A percentile compares a stretch with the other conserved stretches of the same genome.
These are phyloP conservation scores for Oryza brachyantha DNA, from an alignment of 176 grass and related monocot species.

Conservation along the genomic window DNA sequence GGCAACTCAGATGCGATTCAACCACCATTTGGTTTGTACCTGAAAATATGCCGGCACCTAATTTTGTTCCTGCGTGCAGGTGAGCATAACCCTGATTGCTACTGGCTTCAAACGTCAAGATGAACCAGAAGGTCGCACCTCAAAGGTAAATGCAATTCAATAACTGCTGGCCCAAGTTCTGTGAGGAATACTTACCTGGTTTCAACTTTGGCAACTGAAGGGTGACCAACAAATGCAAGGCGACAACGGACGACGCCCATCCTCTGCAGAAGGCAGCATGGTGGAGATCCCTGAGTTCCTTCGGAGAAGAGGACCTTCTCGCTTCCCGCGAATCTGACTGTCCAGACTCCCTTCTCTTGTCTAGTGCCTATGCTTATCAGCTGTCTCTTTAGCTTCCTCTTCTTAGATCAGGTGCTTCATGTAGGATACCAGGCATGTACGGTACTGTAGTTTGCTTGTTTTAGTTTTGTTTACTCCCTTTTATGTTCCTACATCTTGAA, in stretches of 20 bases:
- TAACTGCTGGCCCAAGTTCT: background rate
- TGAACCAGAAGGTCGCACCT: slow-evolving; percentile 51
- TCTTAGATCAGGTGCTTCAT: slow-evolving; percentile 29
- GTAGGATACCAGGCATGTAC: slow-evolving; percentile 30
- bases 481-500: background rate
- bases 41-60: slow-evolving; percentile 5
- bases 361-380: slow-evolving; percentile 30
- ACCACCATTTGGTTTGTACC: background rate
- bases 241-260: slow-evolving; percentile 38
- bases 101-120: slow-evolving; percentile 90
- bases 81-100: slow-evolving; percentile 90
- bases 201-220: slow-evolving; percentile 41
- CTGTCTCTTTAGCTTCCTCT: background rate
- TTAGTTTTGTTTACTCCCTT: slow-evolving; percentile 14
- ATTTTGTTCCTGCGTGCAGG: slow-evolving; percentile 32
- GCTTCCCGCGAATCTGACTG: slow-evolving; percentile 55
- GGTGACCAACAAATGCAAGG: slow-evolving; percentile 49
- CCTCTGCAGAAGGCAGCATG: slow-evolving; percentile 48
- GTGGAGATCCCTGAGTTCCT: slow-evolving; percentile 89
- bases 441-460: background rate
- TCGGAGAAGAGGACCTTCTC: slow-evolving; percentile 60
- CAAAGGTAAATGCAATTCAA: slow-evolving; percentile 45
- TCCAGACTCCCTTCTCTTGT: slow-evolving; percentile 14
- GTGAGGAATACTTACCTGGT: background rate
- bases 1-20: background rate